Evolutionary conservation across 352 stramenopile species (phyloP), one percentile per base, ranked within the genome.

Genomic region (Globisporangium heterothallicum): DNA sequence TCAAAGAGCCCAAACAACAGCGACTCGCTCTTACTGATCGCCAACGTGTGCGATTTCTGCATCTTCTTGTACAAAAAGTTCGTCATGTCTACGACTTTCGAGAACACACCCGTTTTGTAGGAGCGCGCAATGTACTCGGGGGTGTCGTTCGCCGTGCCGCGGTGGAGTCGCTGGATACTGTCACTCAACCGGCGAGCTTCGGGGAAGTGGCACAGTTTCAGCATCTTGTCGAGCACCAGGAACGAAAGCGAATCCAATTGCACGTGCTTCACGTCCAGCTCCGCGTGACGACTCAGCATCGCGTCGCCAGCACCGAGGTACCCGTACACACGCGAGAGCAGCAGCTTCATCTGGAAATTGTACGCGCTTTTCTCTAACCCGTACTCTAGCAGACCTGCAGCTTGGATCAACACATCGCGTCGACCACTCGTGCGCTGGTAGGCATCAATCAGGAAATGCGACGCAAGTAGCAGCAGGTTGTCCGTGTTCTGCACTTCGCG

Each of bases 311-410:
- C 78, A n/a, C 72, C 80, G 18, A 94, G 47, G 35, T 86, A 87
- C 8, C 62, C 76, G 56, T 94, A 94, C 24, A 94, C 63, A 19
- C 77, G 84, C 22, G 70, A 84, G 27, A 94, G 64, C 10, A 92
- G 58, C n/a, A 94, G 66, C 65, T 92, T 92, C 81, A 94, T 92
- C 66, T 94, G 84, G 59, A 94, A 94, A 53, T 94, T 94, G 74
- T 92, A 94, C 25, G 76, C 68, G 48, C 84, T 94, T 43, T 84
- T 79, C 27, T 72, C 70, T n/a, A 94, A 49, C 0, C 78, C 84
- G 36, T 80, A 84, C 58, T 94, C 84, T 0, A 94, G 59, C 40
- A 90, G 56, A 27, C 64, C 64, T 26, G 77, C 79, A 0, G 76
- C 69, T 13, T 78, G 68, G 21, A 87, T 43, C 3, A 94, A 58